Percentiles rank a stretch among this genome's conserved stretches.
These are phyloP conservation scores for Aspergillus sp. DNA, from an alignment of 2,329 filamentous ascomycete genomes.

Conservation along the genomic window DNA sequence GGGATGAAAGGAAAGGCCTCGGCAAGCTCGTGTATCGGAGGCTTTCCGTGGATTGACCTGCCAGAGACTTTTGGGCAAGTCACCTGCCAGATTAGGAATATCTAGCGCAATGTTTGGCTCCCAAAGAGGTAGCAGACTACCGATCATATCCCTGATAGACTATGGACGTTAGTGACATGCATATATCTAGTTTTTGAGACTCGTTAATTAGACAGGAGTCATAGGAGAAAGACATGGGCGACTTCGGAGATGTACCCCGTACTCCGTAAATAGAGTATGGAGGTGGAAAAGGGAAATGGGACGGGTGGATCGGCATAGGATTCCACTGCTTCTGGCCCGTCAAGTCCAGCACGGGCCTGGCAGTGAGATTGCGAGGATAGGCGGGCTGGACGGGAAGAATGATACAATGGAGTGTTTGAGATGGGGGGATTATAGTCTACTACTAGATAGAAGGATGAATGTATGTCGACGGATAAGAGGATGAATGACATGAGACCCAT, in stretches of 20 bases:
- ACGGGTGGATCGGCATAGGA: slow-evolving; percentile 7
- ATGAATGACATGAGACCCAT: not conserved
- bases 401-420: not conserved
- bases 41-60: not conserved
- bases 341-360: slow-evolving; percentile 5
- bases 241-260: slow-evolving; percentile 3
- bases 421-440: not conserved
- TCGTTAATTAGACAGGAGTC: not conserved
- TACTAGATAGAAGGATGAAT: too few species aligned
- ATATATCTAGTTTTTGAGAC: not conserved
- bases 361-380: slow-evolving; percentile 4
- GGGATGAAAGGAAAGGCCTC: not conserved
- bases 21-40: not conserved
- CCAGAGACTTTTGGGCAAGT: not conserved
- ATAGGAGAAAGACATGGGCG: not conserved
- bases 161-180: not conserved
- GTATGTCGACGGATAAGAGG: not conserved
- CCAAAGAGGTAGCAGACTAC: not conserved
- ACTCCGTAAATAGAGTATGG: slow-evolving; percentile 9
- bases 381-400: slow-evolving; percentile 1
- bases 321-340: slow-evolving; percentile 10
- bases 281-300: not conserved
- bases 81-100: not conserved
- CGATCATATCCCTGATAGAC: not conserved
- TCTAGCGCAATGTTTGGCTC: not conserved